Evolutionary conservation across 495 filamentous ascomycete genomes (phyloP).

Genomic region (Physcia stellaris): DNA sequence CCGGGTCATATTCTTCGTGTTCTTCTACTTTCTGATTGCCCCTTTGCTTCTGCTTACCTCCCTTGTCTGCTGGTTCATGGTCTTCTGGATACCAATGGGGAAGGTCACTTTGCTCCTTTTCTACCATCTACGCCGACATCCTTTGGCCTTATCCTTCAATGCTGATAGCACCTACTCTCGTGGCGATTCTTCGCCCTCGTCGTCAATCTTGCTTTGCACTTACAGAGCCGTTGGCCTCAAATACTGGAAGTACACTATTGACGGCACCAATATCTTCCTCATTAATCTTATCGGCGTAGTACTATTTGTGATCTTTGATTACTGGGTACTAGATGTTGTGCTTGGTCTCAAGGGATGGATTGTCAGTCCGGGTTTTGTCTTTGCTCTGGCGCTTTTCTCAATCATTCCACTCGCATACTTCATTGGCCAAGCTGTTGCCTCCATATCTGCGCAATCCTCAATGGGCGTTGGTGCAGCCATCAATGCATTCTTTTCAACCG

Average conservation of each 20-base stretch:
- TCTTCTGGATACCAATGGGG: slow-evolving; percentile 98
- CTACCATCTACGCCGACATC: slow-evolving; percentile 85
- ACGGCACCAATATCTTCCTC: slow-evolving; percentile 97
- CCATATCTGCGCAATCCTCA: slow-evolving; percentile 96
- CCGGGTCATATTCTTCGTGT: slow-evolving; percentile 86
- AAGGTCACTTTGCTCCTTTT: slow-evolving; percentile 84
- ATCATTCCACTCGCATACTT: slow-evolving; percentile 98
- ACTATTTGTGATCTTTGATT: slow-evolving; percentile 85
- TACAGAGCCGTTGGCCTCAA: slow-evolving; percentile 87
- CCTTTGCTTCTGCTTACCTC: slow-evolving; percentile 82
- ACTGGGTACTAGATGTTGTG: slow-evolving; percentile 54
- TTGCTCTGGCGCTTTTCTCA: slow-evolving; percentile 70
- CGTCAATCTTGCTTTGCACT: slow-evolving; percentile 87
- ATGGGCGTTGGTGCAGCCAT: slow-evolving; percentile 98
- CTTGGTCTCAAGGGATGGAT: slow-evolving; percentile 55
- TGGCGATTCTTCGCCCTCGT: slow-evolving; percentile 50
- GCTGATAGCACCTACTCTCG: slow-evolving; percentile 68
- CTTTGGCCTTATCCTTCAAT: slow-evolving; percentile 84
- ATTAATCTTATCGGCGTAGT: slow-evolving; percentile 92
- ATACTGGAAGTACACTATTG: slow-evolving; percentile 99
- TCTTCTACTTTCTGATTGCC: slow-evolving; percentile 89
- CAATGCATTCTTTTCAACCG: slow-evolving; percentile 98
- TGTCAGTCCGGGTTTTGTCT: slow-evolving; percentile 72
- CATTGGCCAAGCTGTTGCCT: slow-evolving; percentile 98
- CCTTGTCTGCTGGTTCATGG: slow-evolving; percentile 82